Percentiles rank a stretch among this genome's conserved stretches.
phyloP scores from a whole-genome alignment of 2,329 filamentous ascomycete species.

The Calonectria naviculata region DNA sequence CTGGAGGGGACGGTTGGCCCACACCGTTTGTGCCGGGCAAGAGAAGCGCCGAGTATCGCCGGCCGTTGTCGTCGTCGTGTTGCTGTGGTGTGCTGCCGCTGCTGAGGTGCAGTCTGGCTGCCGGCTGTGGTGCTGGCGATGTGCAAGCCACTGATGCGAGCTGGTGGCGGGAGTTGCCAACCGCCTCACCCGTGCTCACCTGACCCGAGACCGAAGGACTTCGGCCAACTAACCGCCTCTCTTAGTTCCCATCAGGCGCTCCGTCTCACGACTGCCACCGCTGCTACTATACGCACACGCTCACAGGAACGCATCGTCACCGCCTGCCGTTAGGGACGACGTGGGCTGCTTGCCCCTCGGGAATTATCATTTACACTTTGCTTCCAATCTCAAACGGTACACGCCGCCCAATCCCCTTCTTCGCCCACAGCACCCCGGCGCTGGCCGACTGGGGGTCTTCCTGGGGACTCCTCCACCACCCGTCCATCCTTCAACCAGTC shows the following conservation, averaged over 20 bases:
- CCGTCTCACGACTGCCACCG: background rate
- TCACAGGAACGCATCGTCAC: background rate
- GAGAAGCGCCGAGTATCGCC: slow-evolving; percentile 52
- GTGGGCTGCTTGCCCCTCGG: background rate
- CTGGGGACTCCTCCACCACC: background rate
- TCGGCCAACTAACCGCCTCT: background rate
- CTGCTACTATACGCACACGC: background rate
- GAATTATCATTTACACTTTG: slow-evolving; percentile 3
- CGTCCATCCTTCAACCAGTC: background rate
- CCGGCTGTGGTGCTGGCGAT: background rate
- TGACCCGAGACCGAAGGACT: background rate
- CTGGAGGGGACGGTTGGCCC: slow-evolving; percentile 34
- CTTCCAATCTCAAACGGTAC: slow-evolving; percentile 1
- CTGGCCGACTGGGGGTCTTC: background rate
- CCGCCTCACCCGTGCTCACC: background rate
- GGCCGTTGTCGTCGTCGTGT: slow-evolving; percentile 30
- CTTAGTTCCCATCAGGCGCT: background rate
- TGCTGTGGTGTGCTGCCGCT: background rate
- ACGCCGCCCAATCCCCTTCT: slow-evolving; percentile 1
- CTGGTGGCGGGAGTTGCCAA: background rate
- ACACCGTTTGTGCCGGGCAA: slow-evolving; percentile 35
- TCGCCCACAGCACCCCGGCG: background rate
- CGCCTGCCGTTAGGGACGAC: background rate
- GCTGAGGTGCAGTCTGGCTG: background rate
- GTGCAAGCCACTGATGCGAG: slow-evolving; percentile 2